Conservation (phyloP, 148 eudicot species). For the Limonium bicolor region DNA sequence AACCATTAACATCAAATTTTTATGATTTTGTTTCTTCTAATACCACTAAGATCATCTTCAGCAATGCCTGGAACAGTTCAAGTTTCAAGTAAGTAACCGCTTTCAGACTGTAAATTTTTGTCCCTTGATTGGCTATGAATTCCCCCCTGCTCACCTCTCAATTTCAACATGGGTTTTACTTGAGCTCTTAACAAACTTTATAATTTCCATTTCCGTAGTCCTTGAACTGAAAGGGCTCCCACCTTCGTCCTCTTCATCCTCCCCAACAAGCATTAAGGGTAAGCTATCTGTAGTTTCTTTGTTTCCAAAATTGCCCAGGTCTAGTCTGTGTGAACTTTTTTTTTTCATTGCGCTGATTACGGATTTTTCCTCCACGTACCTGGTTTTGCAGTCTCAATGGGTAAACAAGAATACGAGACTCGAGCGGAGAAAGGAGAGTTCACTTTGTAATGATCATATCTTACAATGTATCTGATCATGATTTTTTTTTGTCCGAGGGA, state of each 20-base stretch:
- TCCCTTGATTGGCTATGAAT: too few species aligned
- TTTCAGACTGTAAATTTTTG: too few species aligned
- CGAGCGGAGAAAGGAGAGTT: slow-evolving; percentile 49
- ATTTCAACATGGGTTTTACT: neutral
- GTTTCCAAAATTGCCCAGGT: neutral
- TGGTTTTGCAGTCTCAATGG: slow-evolving; percentile 64
- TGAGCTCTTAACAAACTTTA: neutral
- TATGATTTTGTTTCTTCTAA: neutral
- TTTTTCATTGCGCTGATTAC: neutral
- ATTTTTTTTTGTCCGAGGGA: neutral
- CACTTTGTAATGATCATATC: slow-evolving; percentile 46
- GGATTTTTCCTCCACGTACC: slow-evolving; percentile 2
- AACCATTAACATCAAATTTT: neutral
- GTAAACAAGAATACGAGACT: slow-evolving; percentile 45
- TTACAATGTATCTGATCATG: neutral
- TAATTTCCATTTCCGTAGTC: slow-evolving; percentile 21
- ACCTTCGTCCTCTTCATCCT: slow-evolving; percentile 30
- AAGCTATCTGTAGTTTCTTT: neutral
- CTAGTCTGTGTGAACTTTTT: neutral
- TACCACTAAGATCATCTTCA: slow-evolving; percentile 2
- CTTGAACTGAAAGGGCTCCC: slow-evolving; percentile 48
- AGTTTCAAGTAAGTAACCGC: slow-evolving; percentile 53
- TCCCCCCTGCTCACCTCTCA: neutral
- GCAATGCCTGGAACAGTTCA: slow-evolving; percentile 91
- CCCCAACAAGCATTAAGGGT: slow-evolving; percentile 51